Percentiles rank a stretch among this genome's conserved stretches.
Evolutionary conservation across 2,329 filamentous ascomycete genomes (phyloP).

Genomic region (Lachnellula arida): DNA sequence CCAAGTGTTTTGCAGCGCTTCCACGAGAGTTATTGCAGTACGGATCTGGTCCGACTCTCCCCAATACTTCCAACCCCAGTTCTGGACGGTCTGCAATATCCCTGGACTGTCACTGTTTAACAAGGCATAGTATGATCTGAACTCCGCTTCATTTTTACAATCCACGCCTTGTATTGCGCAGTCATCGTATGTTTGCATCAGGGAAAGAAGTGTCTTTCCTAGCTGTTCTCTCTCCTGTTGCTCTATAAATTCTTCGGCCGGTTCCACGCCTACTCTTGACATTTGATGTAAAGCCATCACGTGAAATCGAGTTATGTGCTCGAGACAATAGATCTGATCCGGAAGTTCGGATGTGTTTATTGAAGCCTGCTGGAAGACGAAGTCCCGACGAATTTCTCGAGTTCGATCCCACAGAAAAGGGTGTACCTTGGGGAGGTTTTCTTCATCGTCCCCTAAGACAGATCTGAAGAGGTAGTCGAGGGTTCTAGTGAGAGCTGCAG

Average conservation of each 20-base stretch:
- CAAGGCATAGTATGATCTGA: slow-evolving; percentile 60
- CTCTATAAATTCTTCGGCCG: slow-evolving; percentile 56
- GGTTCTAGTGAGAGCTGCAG: slow-evolving; percentile 52
- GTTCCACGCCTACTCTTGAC: slow-evolving; percentile 48
- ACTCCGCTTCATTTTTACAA: slow-evolving; percentile 61
- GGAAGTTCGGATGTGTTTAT: slow-evolving; percentile 50
- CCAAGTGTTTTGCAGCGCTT: slow-evolving; percentile 54
- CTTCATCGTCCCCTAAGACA: slow-evolving; percentile 49
- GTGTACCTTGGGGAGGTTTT: slow-evolving; percentile 50
- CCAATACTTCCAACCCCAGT: slow-evolving; percentile 54
- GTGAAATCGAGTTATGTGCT: slow-evolving; percentile 63
- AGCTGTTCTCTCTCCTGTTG: slow-evolving; percentile 66
- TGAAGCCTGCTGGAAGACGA: slow-evolving; percentile 63
- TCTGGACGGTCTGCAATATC: slow-evolving; percentile 48
- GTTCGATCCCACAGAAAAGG: slow-evolving; percentile 66
- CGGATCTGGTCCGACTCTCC: slow-evolving; percentile 54
- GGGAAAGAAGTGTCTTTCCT: slow-evolving; percentile 58
- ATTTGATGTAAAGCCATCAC: slow-evolving; percentile 60
- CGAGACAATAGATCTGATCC: slow-evolving; percentile 58
- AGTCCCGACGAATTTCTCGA: slow-evolving; percentile 62
- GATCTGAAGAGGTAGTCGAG: slow-evolving; percentile 60
- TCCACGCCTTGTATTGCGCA: slow-evolving; percentile 52
- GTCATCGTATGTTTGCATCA: slow-evolving; percentile 63
- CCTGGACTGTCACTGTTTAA: slow-evolving; percentile 57
- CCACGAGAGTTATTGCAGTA: slow-evolving; percentile 56